Conservation (phyloP, 495 filamentous ascomycete genomes). For the Achaetomiella virescens region DNA sequence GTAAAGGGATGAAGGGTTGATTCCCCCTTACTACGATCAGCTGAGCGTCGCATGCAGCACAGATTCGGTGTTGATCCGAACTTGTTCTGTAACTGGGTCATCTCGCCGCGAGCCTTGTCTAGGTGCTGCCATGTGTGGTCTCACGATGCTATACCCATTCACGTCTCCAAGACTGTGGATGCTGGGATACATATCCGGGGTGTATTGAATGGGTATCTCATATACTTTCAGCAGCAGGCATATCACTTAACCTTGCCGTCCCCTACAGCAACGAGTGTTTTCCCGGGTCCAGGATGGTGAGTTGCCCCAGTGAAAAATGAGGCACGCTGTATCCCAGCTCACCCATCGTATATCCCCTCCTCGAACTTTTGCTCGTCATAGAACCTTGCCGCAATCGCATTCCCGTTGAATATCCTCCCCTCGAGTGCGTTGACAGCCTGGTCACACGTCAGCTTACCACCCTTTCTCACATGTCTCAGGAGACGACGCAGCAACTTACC, state of each 20-base stretch:
- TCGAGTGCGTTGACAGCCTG: conserved; percentile 88
- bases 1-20: too few relatives aligned
- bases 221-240: not conserved
- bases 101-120: not conserved
- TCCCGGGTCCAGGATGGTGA: too few relatives aligned
- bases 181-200: too few relatives aligned
- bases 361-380: conserved; percentile 80
- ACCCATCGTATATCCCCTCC: conserved; percentile 51
- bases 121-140: not conserved
- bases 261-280: too few relatives aligned
- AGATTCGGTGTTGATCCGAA: not conserved
- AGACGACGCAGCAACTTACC: conserved; percentile 51
- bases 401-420: conserved; percentile 79
- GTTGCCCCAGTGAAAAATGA: too few relatives aligned
- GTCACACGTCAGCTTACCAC: conserved; percentile 1
- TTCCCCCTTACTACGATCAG: too few relatives aligned
- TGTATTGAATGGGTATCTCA: not conserved
- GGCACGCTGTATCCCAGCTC: too few relatives aligned
- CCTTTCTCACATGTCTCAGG: too few relatives aligned
- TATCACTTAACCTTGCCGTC: too few relatives aligned
- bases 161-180: too few relatives aligned
- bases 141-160: not conserved
- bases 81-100: not conserved
- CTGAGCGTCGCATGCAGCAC: too few relatives aligned
- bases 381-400: conserved; percentile 68